Evolutionary conservation across 306 rosid genomes (phyloP).

Genomic region (Calophaca sinica): DNA sequence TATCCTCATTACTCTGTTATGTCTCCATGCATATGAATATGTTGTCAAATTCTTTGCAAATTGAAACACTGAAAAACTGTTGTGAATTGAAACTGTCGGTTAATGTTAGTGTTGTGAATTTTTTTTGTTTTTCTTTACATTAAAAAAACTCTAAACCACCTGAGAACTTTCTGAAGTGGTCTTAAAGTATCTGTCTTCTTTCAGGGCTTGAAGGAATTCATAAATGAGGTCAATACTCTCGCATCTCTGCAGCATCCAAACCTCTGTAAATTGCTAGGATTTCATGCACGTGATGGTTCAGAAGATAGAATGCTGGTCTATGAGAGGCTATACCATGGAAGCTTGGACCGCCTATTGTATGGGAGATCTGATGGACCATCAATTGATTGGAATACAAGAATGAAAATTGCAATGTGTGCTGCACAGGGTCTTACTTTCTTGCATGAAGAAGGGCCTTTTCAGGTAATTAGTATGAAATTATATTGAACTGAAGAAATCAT

Average conservation of each 20-base stretch:
- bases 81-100: background rate
- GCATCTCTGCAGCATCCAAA: conserved; percentile 93
- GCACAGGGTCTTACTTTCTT: conserved; percentile 97
- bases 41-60: conserved; percentile 30
- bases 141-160: background rate
- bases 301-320: conserved; percentile 86
- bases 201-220: conserved; percentile 93
- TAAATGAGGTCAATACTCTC: conserved; percentile 75
- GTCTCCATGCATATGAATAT: conserved; percentile 2
- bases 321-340: conserved; percentile 93
- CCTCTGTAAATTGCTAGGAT: conserved; percentile 95
- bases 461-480: conserved; percentile 60
- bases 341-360: conserved; percentile 80
- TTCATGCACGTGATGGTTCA: conserved; percentile 86
- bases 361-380: conserved; percentile 96
- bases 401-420: conserved; percentile 89
- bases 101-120: background rate
- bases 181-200: conserved; percentile 36
- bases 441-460: conserved; percentile 99
- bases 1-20: background rate
- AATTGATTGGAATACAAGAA: conserved; percentile 96
- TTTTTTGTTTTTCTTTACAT: background rate
- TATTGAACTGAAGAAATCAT: background rate
- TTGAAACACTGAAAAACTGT: background rate
- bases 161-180: conserved; percentile 32